Evolutionary conservation across 768 basidiomycete genomes (phyloP).

Genomic region (Lentinula lateritia): DNA sequence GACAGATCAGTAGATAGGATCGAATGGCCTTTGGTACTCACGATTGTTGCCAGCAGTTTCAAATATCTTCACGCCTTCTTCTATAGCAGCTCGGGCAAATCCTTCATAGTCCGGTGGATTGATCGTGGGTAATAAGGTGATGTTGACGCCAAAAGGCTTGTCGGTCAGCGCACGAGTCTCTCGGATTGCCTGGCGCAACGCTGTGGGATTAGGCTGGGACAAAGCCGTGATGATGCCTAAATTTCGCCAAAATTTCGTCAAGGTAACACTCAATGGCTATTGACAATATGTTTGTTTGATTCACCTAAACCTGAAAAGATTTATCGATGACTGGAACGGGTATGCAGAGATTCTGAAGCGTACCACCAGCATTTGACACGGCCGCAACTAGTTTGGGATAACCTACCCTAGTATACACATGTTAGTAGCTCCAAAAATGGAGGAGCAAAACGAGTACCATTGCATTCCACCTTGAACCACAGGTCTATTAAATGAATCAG

Average conservation of each 20-base stretch:
- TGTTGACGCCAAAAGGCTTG: constrained; percentile 81
- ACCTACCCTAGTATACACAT: constrained; percentile 59
- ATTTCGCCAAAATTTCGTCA: neutral
- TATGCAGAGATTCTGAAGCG: constrained; percentile 39
- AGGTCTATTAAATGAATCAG: constrained; percentile 39
- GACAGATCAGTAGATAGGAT: neutral
- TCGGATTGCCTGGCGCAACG: constrained; percentile 72
- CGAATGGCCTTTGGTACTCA: constrained; percentile 27
- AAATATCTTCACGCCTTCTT: constrained; percentile 83
- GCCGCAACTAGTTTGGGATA: constrained; percentile 69
- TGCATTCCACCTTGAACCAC: constrained; percentile 90
- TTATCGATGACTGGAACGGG: neutral
- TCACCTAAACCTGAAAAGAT: neutral
- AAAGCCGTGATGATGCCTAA: constrained; percentile 80
- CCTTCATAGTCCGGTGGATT: constrained; percentile 85
- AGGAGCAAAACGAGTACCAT: constrained; percentile 43
- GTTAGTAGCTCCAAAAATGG: neutral
- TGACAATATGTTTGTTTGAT: neutral
- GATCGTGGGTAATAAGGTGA: constrained; percentile 84
- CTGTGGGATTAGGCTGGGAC: constrained; percentile 81
- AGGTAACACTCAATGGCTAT: neutral
- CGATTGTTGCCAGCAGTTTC: constrained; percentile 94
- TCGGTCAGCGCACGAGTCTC: constrained; percentile 66
- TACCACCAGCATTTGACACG: constrained; percentile 77
- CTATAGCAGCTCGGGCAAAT: constrained; percentile 75